Evolutionary conservation across 2,329 filamentous ascomycete genomes (phyloP).

Genomic region (Ophiostoma himal-ulmi): DNA sequence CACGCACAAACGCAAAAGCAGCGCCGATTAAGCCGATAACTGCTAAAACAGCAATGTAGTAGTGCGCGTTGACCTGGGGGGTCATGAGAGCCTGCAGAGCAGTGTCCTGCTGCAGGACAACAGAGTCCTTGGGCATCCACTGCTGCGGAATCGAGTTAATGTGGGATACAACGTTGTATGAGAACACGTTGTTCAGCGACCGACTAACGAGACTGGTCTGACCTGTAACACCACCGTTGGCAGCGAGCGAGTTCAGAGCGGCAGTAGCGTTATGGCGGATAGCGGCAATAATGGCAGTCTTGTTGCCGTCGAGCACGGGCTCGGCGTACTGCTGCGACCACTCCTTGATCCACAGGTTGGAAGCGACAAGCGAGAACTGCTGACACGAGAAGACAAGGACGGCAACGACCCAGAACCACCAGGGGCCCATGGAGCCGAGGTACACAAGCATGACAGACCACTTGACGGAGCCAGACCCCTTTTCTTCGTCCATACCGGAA

Average conservation of each 20-base stretch:
- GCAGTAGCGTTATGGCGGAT: conserved; percentile 13
- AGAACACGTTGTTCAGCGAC: conserved; percentile 21
- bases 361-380: conserved; percentile 78
- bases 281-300: background rate
- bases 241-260: conserved; percentile 11
- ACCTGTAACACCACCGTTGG: background rate
- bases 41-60: conserved; percentile 81
- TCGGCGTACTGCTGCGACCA: conserved; percentile 87
- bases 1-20: conserved; percentile 71
- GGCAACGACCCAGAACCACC: conserved; percentile 88
- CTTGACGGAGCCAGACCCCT: conserved; percentile 81
- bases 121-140: conserved; percentile 32
- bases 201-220: conserved; percentile 19
- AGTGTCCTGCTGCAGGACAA: conserved; percentile 35
- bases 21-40: conserved; percentile 72
- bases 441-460: conserved; percentile 82
- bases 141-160: conserved; percentile 16
- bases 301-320: conserved; percentile 21
- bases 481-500: conserved; percentile 64
- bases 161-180: conserved; percentile 12
- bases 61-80: conserved; percentile 67
- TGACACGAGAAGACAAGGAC: conserved; percentile 70
- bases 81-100: conserved; percentile 26
- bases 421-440: conserved; percentile 83
- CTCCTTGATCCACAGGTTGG: conserved; percentile 88